These are phyloP conservation scores for Pleurotus salmoneostramineus DNA, from an alignment of 768 basidiomycete genomes.

Conservation along the genomic window DNA sequence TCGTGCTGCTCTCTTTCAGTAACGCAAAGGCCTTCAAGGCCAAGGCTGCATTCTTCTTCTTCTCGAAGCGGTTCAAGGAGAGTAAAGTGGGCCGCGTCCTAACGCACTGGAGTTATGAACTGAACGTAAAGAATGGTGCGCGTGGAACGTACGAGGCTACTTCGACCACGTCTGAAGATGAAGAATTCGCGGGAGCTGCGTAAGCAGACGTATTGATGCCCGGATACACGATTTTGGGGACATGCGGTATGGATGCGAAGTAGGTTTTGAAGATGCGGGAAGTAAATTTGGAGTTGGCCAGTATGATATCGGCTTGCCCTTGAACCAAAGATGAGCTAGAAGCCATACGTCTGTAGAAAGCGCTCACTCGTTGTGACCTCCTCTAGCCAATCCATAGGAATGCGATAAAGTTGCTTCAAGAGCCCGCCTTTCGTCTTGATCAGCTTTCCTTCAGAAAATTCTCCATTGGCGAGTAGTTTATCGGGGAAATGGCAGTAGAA, in stretches of 20 bases:
- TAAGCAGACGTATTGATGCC: conserved; percentile 86
- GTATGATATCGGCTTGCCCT: conserved; percentile 84
- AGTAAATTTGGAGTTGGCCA: conserved; percentile 92
- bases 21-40: conserved; percentile 77
- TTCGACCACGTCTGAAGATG: conserved; percentile 48
- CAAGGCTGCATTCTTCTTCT: conserved; percentile 86
- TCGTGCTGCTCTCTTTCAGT: conserved; percentile 30
- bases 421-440: conserved; percentile 37
- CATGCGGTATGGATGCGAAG: conserved; percentile 61
- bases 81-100: conserved; percentile 72
- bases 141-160: conserved; percentile 50
- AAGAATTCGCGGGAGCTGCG: conserved; percentile 35
- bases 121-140: not conserved
- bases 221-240: conserved; percentile 87
- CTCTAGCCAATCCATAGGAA: conserved; percentile 89
- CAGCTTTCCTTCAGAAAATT: conserved; percentile 51
- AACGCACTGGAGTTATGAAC: conserved; percentile 2
- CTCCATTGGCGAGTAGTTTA: conserved; percentile 79
- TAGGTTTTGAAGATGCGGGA: conserved; percentile 73
- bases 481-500: conserved; percentile 99
- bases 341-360: not conserved
- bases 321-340: conserved; percentile 23
- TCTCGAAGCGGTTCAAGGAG: conserved; percentile 93
- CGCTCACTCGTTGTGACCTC: conserved; percentile 81
- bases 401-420: conserved; percentile 75